A percentile compares a stretch with the other conserved stretches of the same genome.
These are phyloP conservation scores for Globisporangium solare DNA, from an alignment of 352 stramenopile species.

Conservation along the genomic window DNA sequence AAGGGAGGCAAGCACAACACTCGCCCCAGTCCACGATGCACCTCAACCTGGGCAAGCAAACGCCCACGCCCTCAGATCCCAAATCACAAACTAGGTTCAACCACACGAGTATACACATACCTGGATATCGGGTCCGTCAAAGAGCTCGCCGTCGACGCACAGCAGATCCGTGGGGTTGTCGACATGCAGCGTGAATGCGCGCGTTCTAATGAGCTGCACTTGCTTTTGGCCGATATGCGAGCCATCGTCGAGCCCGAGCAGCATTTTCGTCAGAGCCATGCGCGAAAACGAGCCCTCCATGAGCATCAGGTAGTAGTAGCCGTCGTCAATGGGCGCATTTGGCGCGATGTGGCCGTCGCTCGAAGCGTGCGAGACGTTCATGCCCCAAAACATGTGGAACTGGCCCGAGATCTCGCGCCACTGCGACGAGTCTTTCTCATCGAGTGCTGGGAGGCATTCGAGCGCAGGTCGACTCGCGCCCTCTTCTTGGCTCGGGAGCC, in stretches of 20 bases:
- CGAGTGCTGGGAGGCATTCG: conserved; percentile 26
- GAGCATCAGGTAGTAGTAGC: conserved; percentile 58
- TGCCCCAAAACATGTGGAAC: conserved; percentile 34
- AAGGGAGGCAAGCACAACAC: conserved; percentile 26
- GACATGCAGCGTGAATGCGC: conserved; percentile 41
- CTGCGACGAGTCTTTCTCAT: conserved; percentile 2
- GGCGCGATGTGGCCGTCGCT: conserved; percentile 26
- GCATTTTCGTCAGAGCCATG: conserved; percentile 31
- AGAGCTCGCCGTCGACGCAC: conserved; percentile 61
- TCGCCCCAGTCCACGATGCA: conserved; percentile 41
- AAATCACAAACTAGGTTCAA: not conserved
- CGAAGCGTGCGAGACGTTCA: conserved; percentile 27
- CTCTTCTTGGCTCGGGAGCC: conserved; percentile 17
- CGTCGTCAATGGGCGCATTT: conserved; percentile 27
- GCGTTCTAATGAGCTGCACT: conserved; percentile 55
- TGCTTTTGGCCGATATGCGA: conserved; percentile 32
- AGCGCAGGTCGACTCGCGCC: conserved; percentile 30
- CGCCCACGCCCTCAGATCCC: too few species aligned
- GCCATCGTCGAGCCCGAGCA: conserved; percentile 51
- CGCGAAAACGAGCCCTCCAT: conserved; percentile 36
- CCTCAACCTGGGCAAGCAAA: conserved; percentile 16
- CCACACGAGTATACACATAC: conserved; percentile 10
- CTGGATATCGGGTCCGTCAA: conserved; percentile 37
- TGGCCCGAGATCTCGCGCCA: conserved; percentile 21
- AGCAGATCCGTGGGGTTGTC: conserved; percentile 34